Base-by-base conservation (phyloP, 306 rosid genomes). In the Delonix regia region DNA sequence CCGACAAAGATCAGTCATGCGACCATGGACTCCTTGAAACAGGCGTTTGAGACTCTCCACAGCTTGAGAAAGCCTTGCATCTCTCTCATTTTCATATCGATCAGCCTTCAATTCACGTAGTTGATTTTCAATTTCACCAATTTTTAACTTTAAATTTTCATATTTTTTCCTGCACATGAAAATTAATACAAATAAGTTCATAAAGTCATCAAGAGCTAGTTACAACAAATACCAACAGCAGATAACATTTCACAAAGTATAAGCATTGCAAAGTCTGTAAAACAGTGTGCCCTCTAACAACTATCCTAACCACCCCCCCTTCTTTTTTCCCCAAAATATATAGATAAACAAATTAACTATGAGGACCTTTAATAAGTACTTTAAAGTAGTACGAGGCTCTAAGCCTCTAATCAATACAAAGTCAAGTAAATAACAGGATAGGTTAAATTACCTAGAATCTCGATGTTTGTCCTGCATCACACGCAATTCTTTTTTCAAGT, bases 1-100 rank as follows among this genome's bases (percentile, higher is more conserved):
- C 87, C 98, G 90, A 78, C 98, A 93, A 84, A 96, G 99, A 71
- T 96, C 97, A 60, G 97, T 96, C 92, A 93, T 93, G 83, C 99
- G 99, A 72, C 99, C 99, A 71, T 96, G 98, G 63, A 96, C 99
- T 84, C 99, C 99, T 38, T 82, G 92, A 86, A 93, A 96, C 76
- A 96, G 90, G 65, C 99, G 96, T 81, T 96, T 96, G 77, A 96
- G 96, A 83, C 92, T 86, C 91, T 93, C 97, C 34, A 96, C 99
- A 71, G 99, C 99, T 88, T 96, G 96, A 85, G 99, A 96, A 83
- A 93, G 81, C 81, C 74, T 90, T 62, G 90, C 90, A 86, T 93
- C 99, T 88, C 99, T 91, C 89, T 96, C 99, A 74, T 86, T 96
- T 77, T 96, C 99, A 74, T 93, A 81, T 86, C 98, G 88, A 85